A percentile compares a stretch with the other conserved stretches of the same genome.
Evolutionary conservation across 2,329 filamentous ascomycete species (phyloP).

Genomic region (Nigrospora osmanthi): DNA sequence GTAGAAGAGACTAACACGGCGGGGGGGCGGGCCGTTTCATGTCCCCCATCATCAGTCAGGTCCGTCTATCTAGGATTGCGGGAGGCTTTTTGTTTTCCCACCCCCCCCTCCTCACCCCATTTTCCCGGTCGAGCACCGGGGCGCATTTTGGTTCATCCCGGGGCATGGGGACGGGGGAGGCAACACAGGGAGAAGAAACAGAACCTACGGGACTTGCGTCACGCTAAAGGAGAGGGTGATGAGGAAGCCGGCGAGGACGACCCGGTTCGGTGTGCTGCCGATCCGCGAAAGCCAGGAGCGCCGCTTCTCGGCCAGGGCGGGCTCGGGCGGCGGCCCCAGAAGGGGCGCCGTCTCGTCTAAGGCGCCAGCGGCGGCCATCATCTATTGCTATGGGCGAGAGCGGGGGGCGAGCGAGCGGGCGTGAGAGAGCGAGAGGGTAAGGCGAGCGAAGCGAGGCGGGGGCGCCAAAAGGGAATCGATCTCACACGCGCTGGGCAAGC

Average conservation of each 20-base stretch:
- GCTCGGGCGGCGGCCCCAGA: not conserved
- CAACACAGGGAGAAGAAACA: not conserved
- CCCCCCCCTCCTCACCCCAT: too few relatives aligned
- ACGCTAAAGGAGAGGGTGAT: constrained; percentile 22
- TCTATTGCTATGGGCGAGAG: not conserved
- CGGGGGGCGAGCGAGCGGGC: not conserved
- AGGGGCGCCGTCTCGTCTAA: not conserved
- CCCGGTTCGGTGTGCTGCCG: constrained; percentile 13
- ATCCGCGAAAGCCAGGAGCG: not conserved
- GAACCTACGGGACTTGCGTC: constrained; percentile 20
- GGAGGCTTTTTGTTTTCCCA: too few relatives aligned
- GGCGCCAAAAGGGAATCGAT: too few relatives aligned
- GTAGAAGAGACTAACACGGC: constrained; percentile 39
- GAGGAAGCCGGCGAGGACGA: constrained; percentile 21
- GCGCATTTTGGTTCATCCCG: not conserved
- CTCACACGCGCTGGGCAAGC: too few relatives aligned
- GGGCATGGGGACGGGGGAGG: constrained; percentile 1
- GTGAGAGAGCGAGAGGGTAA: not conserved
- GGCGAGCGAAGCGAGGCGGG: not conserved
- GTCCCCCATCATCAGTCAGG: too few relatives aligned
- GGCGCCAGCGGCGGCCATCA: not conserved
- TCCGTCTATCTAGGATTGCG: too few relatives aligned
- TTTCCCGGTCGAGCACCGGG: too few relatives aligned
- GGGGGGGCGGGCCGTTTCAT: too few relatives aligned
- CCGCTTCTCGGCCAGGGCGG: not conserved